Evolutionary conservation across 345 rosid genomes (phyloP).

Genomic region (Iberis pinnata): DNA sequence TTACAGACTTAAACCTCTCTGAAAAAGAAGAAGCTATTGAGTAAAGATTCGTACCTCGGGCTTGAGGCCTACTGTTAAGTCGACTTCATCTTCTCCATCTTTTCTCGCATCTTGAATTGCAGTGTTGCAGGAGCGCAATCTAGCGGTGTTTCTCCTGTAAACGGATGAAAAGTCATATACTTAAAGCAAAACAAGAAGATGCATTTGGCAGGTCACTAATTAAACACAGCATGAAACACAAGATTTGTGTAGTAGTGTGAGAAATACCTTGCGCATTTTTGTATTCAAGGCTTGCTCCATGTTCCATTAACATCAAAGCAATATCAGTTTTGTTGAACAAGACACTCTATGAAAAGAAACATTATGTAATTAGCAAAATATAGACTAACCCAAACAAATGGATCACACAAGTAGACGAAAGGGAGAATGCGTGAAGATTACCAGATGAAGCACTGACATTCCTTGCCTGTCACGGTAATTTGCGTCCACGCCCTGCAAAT

Average conservation of each 20-base stretch:
- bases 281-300: conserved; percentile 71
- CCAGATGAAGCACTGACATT: conserved; percentile 84
- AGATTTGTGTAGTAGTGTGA: background rate
- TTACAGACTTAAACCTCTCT: background rate
- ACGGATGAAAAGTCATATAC: background rate
- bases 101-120: conserved; percentile 74
- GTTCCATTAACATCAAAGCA: conserved; percentile 68
- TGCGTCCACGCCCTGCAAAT: conserved; percentile 76
- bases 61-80: background rate
- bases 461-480: conserved; percentile 87
- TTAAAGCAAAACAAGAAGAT: background rate
- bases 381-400: background rate
- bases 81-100: conserved; percentile 40
- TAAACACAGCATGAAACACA: background rate
- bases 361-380: conserved; percentile 1
- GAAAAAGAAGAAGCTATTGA: background rate
- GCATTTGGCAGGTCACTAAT: background rate
- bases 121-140: conserved; percentile 87
- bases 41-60: conserved; percentile 1
- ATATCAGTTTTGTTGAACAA: conserved; percentile 76
- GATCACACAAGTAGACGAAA: background rate
- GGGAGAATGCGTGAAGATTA: conserved; percentile 23
- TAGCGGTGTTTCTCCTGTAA: conserved; percentile 73
- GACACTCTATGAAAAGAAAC: conserved; percentile 46
- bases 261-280: conserved; percentile 85